Base-by-base conservation (phyloP, 257 asterid genomes). In the Solanum boliviense region DNA sequence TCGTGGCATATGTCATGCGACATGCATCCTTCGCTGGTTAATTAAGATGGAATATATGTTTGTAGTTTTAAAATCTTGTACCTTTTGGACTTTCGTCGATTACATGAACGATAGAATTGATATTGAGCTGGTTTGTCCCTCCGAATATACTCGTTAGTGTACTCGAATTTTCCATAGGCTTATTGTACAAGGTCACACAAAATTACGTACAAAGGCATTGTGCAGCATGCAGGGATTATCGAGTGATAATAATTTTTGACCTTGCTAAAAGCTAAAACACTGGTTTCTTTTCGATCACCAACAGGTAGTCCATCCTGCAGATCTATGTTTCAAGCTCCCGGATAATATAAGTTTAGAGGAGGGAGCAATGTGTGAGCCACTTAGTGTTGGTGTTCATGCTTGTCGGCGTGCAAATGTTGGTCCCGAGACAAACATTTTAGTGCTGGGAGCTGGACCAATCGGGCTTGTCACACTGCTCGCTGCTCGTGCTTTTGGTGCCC, bases 331-430 rank as follows among this genome's bases (percentile, higher is more conserved):
- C 92, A 97, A 97, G 88, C 93, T 97, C 35, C 99, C 98, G 0
- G 99, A 94, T 20, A 92, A 95, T 60, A 93, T 97, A 89, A 97
- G 98, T 84, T 90, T 97, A 89, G 99, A 97, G 91, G 99, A 97
- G 88, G 98, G 99, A 32, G 99, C 98, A 31, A 92, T 97, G 98
- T 97, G 98, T 82, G 99, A 97, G 93, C 99, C 99, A 6, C 88
- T 95, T 89, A 97, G 99, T 88, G 99, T 97, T 3, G 99, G 98
- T 39, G 94, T 97, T 73, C 98, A 97, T 88, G 99, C 99, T 6
- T 97, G 99, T 89, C 94, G 96, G 2, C 98, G 99, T 70, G 98
- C 99, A 34, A 86, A 92, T 84, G 94, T 97, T 85, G 96, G 97
- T 29, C 98, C 98, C 0, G 97, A 95, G 89, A 93, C 97, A 7